A percentile compares a stretch with the other conserved stretches of the same genome.
phyloP scores from a whole-genome alignment of 2,329 filamentous ascomycete species.

The Aspergillaceae sp. region DNA sequence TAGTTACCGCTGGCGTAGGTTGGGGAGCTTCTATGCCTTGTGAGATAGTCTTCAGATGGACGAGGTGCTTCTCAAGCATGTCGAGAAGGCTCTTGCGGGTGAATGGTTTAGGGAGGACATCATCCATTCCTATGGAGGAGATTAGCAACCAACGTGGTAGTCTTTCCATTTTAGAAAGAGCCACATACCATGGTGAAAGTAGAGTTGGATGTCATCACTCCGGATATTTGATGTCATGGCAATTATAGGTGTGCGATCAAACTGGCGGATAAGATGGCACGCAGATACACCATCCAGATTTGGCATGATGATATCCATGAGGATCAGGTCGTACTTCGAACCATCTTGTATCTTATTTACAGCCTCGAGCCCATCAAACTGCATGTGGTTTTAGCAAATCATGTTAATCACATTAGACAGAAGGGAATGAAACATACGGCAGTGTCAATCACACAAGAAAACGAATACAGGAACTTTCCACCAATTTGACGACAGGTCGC shows the following conservation, averaged over 20 bases:
- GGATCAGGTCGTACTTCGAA: conserved; percentile 60
- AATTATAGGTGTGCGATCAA: conserved; percentile 76
- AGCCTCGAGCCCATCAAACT: conserved; percentile 83
- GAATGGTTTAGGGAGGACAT: conserved; percentile 93
- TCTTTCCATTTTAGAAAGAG: neutral
- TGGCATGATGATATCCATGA: conserved; percentile 97
- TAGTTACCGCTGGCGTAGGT: conserved; percentile 32
- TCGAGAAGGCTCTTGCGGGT: conserved; percentile 77
- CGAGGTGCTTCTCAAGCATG: conserved; percentile 80
- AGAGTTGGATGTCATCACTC: conserved; percentile 92
- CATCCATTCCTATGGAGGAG: conserved; percentile 70
- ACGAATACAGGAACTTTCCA: conserved; percentile 58
- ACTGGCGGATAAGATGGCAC: conserved; percentile 84
- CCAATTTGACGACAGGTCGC: conserved; percentile 59
- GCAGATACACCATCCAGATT: conserved; percentile 90
- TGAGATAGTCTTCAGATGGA: conserved; percentile 66
- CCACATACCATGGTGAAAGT: conserved; percentile 77
- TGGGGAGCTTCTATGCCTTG: conserved; percentile 47
- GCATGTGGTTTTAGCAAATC: conserved; percentile 4
- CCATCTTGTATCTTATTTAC: conserved; percentile 71
- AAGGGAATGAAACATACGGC: conserved; percentile 42
- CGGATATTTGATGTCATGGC: conserved; percentile 99
- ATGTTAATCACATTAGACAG: neutral
- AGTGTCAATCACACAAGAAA: conserved; percentile 55
- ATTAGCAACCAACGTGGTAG: conserved; percentile 15